Conservation (phyloP, 140 eudicot species). For the Stevia rebaudiana region DNA sequence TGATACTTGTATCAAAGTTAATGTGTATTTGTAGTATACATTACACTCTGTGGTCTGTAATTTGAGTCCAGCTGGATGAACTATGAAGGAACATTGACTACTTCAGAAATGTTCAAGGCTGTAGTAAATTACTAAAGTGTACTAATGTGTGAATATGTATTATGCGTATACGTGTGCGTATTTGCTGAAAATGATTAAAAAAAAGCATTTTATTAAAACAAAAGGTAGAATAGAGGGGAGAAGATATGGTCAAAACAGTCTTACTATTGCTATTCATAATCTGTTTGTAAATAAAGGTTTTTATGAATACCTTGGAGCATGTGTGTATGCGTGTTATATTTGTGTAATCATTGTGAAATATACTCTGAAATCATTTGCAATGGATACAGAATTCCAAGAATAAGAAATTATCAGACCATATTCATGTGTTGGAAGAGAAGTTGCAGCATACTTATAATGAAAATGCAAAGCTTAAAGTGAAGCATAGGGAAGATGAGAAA, state of each 20-base stretch:
- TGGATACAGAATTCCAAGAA: constrained; percentile 72
- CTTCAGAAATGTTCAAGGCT: constrained; percentile 12
- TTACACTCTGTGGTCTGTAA: background rate
- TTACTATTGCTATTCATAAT: constrained; percentile 5
- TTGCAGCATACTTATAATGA: constrained; percentile 73
- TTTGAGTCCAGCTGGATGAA: constrained; percentile 9
- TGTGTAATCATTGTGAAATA: constrained; percentile 8
- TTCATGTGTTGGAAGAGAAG: constrained; percentile 67
- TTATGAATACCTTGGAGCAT: background rate
- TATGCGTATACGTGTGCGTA: constrained; percentile 1
- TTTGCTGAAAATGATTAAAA: background rate
- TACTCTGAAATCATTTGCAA: constrained; percentile 2
- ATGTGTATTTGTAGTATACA: background rate
- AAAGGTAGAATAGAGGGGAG: background rate
- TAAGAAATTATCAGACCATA: constrained; percentile 62
- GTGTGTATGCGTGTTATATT: constrained; percentile 6
- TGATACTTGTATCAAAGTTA: constrained; percentile 3
- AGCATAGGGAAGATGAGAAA: constrained; percentile 84
- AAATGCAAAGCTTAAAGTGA: constrained; percentile 87
- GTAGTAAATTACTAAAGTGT: background rate
- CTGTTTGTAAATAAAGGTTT: constrained; percentile 18
- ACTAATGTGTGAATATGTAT: background rate
- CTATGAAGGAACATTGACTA: background rate
- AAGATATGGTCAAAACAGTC: background rate
- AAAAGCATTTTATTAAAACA: background rate